These are phyloP conservation scores for Alisma plantagoaquatica DNA, from an alignment of 106 monocot species.

Conservation along the genomic window DNA sequence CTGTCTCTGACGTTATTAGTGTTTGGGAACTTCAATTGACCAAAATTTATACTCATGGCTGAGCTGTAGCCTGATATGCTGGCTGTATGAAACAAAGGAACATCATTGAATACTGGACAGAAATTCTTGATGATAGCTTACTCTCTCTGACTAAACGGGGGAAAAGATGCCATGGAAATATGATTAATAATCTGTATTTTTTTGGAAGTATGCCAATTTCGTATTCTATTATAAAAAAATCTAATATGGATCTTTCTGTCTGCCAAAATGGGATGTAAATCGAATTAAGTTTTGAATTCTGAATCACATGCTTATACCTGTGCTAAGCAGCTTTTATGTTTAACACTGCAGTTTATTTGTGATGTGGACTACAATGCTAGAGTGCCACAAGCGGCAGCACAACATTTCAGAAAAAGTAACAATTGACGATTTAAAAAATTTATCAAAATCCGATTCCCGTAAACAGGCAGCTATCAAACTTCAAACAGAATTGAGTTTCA, in stretches of 20 bases:
- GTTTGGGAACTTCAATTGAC: too few species aligned
- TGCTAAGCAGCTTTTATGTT: neutral
- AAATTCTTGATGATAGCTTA: too few species aligned
- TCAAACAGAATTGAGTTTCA: constrained; percentile 38
- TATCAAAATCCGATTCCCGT: constrained; percentile 37
- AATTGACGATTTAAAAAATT: constrained; percentile 36
- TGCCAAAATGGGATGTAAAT: neutral
- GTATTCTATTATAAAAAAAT: neutral
- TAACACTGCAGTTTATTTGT: constrained; percentile 50
- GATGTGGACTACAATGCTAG: constrained; percentile 83
- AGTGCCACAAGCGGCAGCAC: constrained; percentile 65
- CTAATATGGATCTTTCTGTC: neutral
- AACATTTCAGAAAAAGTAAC: constrained; percentile 29
- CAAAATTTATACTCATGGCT: too few species aligned
- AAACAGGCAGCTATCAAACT: constrained; percentile 36
- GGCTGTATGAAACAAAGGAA: too few species aligned
- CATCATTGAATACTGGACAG: too few species aligned
- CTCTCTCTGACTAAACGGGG: too few species aligned
- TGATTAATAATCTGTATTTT: neutral
- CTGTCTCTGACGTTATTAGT: too few species aligned
- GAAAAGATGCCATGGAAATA: too few species aligned
- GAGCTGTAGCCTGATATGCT: too few species aligned
- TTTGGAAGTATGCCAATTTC: neutral
- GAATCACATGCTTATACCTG: neutral
- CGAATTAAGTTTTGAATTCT: neutral